Conservation (phyloP, 306 rosid genomes). For the Prunus armeniaca region DNA sequence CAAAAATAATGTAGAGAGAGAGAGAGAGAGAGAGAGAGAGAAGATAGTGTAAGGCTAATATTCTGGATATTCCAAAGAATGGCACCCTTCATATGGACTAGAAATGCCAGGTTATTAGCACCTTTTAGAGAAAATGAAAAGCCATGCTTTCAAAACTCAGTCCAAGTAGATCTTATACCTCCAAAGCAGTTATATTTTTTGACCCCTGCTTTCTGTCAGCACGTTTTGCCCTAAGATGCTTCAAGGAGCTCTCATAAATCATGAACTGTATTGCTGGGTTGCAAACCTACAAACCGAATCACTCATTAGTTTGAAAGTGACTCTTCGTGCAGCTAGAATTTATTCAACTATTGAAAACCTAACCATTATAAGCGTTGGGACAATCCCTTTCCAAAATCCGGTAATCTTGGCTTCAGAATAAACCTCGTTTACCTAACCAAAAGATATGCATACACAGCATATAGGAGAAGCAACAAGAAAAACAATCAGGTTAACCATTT, state of each 20-base stretch:
- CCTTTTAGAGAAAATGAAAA: not conserved
- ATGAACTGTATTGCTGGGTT: slow-evolving; percentile 86
- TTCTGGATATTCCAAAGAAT: not conserved
- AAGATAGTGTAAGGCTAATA: not conserved
- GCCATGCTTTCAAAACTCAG: not conserved
- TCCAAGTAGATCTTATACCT: slow-evolving; percentile 39
- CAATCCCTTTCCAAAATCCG: slow-evolving; percentile 89
- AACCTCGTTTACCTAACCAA: slow-evolving; percentile 56
- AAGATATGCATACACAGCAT: not conserved
- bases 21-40: not conserved
- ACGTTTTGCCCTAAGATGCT: slow-evolving; percentile 54
- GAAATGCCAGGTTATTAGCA: not conserved
- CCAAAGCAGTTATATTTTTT: slow-evolving; percentile 52
- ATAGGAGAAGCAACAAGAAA: not conserved
- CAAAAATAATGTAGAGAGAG: slow-evolving; percentile 7
- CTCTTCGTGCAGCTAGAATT: not conserved
- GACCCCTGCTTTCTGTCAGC: slow-evolving; percentile 46
- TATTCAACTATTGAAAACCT: slow-evolving; percentile 24
- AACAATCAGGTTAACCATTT: not conserved
- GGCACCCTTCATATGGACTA: not conserved
- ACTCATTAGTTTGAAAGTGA: slow-evolving; percentile 6
- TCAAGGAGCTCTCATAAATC: slow-evolving; percentile 70
- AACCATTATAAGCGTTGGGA: slow-evolving; percentile 84
- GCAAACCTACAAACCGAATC: slow-evolving; percentile 56
- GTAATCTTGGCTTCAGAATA: slow-evolving; percentile 58